Base-by-base conservation (phyloP, 2,329 filamentous ascomycete species). In the Exophiala sideris region DNA sequence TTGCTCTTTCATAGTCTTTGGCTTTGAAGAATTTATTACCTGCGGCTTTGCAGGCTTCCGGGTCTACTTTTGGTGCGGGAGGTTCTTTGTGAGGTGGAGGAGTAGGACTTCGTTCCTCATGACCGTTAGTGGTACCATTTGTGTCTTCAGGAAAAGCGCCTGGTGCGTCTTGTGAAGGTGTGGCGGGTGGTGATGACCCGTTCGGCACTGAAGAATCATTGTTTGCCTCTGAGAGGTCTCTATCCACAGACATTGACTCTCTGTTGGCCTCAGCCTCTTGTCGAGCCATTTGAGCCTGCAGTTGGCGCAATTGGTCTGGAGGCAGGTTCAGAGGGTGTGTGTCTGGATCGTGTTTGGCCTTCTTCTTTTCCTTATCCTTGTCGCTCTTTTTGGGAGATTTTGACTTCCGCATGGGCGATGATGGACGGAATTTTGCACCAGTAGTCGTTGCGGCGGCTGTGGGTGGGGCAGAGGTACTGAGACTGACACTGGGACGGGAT, bases 1-100 rank as follows among this genome's bases (percentile, higher is more conserved):
- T 91, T 20, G 94, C 92, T 68, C 88, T 87, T 57, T 79, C 76
- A 71, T 92, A 99, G 67, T 96, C 89, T 69, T 87, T 89, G 60
- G 91, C 89, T 77, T 96, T 97, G 82, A 96, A 99, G 68, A 89
- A 92, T 67, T 94, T 94, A 76, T 99, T 99, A 55, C 94, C 94
- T 2, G 89, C 84, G 64, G 88, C 83, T 79, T 99, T 99, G 81
- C 87, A 96, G 10, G 84, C 80, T 74, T 99, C 94, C 21, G 92
- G 90, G 68, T 96, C 89, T 50, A 92, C 88, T 67, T 53, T 71
- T 9, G 68, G 70, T 59, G 71, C 71, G 34, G 76, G 71, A 40
- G 77, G 73, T 62, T 71, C 76, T 65, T 56, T 62, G 61, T 78
- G 74, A 14, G 74, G 75, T 47, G 73, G 76, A 48, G 75, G 76